Percentiles rank a stretch among this genome's conserved stretches.
Evolutionary conservation across 2,329 filamentous ascomycete species (phyloP).

Genomic region (Oidium heveae): DNA sequence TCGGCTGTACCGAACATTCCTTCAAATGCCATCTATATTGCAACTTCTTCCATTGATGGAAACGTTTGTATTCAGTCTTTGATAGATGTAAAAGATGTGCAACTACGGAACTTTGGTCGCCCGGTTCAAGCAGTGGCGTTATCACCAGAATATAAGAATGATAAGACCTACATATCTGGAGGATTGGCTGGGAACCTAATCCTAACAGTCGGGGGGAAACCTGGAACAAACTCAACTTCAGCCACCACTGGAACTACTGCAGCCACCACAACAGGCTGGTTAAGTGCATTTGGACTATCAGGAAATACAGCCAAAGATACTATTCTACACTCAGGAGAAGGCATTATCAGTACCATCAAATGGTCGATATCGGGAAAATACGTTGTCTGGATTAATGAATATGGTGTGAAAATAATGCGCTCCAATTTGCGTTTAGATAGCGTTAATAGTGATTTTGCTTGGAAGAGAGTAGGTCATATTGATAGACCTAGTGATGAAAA

Average conservation of each 20-base stretch:
- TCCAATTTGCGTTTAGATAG: constrained; percentile 60
- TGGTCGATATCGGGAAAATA: constrained; percentile 88
- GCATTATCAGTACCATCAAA: constrained; percentile 70
- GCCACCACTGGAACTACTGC: constrained; percentile 67
- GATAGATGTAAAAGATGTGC: constrained; percentile 69
- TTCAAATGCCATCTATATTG: constrained; percentile 81
- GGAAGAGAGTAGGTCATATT: constrained; percentile 85
- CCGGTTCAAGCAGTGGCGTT: constrained; percentile 79
- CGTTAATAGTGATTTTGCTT: constrained; percentile 55
- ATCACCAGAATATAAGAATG: constrained; percentile 84
- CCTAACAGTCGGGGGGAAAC: constrained; percentile 55
- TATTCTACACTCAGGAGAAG: constrained; percentile 75
- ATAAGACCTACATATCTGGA: constrained; percentile 73
- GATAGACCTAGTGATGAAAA: constrained; percentile 64
- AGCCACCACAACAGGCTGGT: constrained; percentile 69
- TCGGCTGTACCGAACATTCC: constrained; percentile 42
- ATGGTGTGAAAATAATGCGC: constrained; percentile 94
- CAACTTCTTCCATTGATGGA: constrained; percentile 82
- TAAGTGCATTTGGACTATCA: constrained; percentile 66
- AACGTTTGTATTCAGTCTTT: constrained; percentile 83
- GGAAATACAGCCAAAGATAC: constrained; percentile 60
- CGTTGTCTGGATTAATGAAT: constrained; percentile 86
- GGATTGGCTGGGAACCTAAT: constrained; percentile 73
- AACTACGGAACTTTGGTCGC: constrained; percentile 75
- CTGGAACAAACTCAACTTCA: constrained; percentile 57